Percentiles rank a stretch among this genome's conserved stretches.
phyloP scores from a whole-genome alignment of 2,329 filamentous ascomycete genomes.

The Arthroderma sp. region DNA sequence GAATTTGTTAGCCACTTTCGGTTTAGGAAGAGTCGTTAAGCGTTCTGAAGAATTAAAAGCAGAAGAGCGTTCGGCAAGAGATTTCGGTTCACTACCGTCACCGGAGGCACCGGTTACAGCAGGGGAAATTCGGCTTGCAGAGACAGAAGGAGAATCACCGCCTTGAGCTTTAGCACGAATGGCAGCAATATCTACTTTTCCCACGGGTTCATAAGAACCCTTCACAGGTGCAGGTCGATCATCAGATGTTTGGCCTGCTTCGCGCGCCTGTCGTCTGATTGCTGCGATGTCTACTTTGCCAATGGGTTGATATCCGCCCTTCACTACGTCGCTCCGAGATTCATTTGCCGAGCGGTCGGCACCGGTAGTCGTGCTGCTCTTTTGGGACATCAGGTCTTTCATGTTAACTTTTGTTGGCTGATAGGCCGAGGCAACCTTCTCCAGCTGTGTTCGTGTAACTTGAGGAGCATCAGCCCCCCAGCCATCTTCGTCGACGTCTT shows the following conservation, averaged over 20 bases:
- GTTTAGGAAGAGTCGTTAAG: constrained; percentile 78
- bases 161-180: constrained; percentile 69
- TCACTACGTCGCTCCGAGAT: constrained; percentile 52
- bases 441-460: constrained; percentile 69
- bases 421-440: constrained; percentile 88
- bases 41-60: constrained; percentile 64
- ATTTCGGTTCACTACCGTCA: constrained; percentile 42
- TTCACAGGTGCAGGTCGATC: constrained; percentile 77
- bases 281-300: constrained; percentile 97
- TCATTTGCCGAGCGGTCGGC: constrained; percentile 38
- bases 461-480: constrained; percentile 94
- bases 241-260: constrained; percentile 45
- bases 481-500: constrained; percentile 64
- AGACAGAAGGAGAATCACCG: constrained; percentile 19
- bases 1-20: constrained; percentile 87
- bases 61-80: constrained; percentile 61
- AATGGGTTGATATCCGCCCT: constrained; percentile 79
- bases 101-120: constrained; percentile 33
- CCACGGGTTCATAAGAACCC: constrained; percentile 85
- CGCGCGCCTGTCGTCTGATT: constrained; percentile 61
- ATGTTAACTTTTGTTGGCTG: constrained; percentile 94
- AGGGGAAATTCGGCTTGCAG: constrained; percentile 27
- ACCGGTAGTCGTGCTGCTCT: constrained; percentile 37
- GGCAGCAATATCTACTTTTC: constrained; percentile 92
- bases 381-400: constrained; percentile 65